Evolutionary conservation across 129 eudicot species (phyloP).

Genomic region (Kitagawia praeruptora): DNA sequence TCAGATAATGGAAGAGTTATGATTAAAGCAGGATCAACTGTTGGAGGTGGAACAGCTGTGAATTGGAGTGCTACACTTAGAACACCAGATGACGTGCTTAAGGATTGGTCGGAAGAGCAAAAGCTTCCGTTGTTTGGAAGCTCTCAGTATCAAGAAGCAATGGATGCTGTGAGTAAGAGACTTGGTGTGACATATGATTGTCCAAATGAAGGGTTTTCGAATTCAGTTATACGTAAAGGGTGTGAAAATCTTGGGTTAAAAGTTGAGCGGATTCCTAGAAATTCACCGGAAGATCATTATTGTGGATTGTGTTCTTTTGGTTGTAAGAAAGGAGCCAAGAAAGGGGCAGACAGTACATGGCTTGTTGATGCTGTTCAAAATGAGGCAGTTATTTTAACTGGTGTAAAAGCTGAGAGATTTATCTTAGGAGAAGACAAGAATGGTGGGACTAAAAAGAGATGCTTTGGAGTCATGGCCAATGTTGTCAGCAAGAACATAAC

Average conservation of each 20-base stretch:
- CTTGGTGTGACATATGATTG: constrained; percentile 56
- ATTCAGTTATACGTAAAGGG: constrained; percentile 56
- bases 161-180: constrained; percentile 67
- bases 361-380: constrained; percentile 67
- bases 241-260: constrained; percentile 62
- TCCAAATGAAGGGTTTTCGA: constrained; percentile 58
- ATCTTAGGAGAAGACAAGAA: constrained; percentile 22
- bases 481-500: constrained; percentile 27
- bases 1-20: constrained; percentile 55
- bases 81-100: constrained; percentile 63
- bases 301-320: constrained; percentile 85
- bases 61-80: constrained; percentile 80
- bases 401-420: constrained; percentile 65
- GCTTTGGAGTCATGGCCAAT: constrained; percentile 54
- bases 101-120: constrained; percentile 52
- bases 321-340: constrained; percentile 72
- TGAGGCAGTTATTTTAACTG: constrained; percentile 57
- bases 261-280: constrained; percentile 50
- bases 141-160: constrained; percentile 49
- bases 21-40: constrained; percentile 63
- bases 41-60: constrained; percentile 89
- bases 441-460: constrained; percentile 29
- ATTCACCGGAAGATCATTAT: constrained; percentile 62
- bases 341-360: constrained; percentile 83
- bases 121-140: constrained; percentile 54